Evolutionary conservation across 2,329 filamentous ascomycete genomes (phyloP).

Genomic region (Cyphellophora europaea): DNA sequence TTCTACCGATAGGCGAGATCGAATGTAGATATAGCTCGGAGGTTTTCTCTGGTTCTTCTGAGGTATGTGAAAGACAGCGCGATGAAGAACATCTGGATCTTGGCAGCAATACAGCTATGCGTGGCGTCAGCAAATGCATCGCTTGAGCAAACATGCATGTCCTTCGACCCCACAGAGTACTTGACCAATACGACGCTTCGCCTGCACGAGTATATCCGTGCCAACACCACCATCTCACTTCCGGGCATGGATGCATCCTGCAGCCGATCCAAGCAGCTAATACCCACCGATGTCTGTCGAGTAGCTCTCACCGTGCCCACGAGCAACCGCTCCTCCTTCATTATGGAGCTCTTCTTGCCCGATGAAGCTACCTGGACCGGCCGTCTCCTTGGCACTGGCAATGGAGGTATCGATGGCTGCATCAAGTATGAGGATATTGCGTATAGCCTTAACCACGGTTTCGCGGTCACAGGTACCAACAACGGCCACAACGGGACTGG

Average conservation of each 20-base stretch:
- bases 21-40: too few species aligned
- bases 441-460: conserved; percentile 33
- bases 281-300: not conserved
- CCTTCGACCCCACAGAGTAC: not conserved
- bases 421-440: conserved; percentile 35
- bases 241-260: not conserved
- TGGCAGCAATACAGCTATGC: too few species aligned
- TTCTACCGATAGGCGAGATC: too few species aligned
- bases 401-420: conserved; percentile 41
- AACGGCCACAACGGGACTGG: conserved; percentile 41
- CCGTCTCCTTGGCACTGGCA: conserved; percentile 39
- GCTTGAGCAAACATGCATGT: not conserved
- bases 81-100: too few species aligned
- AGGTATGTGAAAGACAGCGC: too few species aligned
- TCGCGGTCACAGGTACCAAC: conserved; percentile 39
- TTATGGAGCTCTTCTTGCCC: not conserved
- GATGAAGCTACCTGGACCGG: conserved; percentile 28
- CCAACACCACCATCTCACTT: not conserved
- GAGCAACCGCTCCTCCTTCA: not conserved
- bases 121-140: not conserved
- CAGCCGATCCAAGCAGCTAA: not conserved
- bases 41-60: too few species aligned
- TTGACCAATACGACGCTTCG: not conserved
- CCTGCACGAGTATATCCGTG: not conserved
- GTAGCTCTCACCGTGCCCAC: not conserved